phyloP scores from a whole-genome alignment of 306 rosid genomes.

The Dalbergia cochinchinensis region DNA sequence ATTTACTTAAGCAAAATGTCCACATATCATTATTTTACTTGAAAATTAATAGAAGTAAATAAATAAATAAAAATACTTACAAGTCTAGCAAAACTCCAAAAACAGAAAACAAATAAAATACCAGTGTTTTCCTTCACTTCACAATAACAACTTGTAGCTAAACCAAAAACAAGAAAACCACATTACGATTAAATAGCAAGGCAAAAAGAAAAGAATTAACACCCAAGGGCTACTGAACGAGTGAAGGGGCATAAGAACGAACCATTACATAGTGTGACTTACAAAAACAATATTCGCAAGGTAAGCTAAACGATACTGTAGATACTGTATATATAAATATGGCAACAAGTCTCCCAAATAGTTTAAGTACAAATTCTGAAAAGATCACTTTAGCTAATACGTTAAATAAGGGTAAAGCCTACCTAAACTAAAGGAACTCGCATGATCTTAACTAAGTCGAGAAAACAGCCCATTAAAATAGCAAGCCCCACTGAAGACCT shows the following conservation, averaged over 20 bases:
- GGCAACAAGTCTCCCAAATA: conserved; percentile 22
- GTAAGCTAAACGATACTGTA: conserved; percentile 22
- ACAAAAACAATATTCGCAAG: not conserved
- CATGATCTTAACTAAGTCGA: conserved; percentile 25
- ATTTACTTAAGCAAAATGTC: no score
- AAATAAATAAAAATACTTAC: no score
- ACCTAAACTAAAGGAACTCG: conserved; percentile 39
- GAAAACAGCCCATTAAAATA: conserved; percentile 26
- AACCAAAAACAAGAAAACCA: no score
- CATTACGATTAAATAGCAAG: not conserved
- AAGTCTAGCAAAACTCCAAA: no score
- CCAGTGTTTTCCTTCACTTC: no score
- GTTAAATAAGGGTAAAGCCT: conserved; percentile 39
- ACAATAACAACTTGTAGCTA: no score
- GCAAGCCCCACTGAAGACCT: conserved; percentile 32
- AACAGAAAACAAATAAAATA: no score
- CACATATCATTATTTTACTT: no score
- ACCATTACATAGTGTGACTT: not conserved
- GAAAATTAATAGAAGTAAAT: no score
- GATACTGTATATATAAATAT: conserved; percentile 47
- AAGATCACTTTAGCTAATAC: conserved; percentile 5
- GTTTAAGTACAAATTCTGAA: conserved; percentile 41
- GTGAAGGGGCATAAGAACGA: not conserved
- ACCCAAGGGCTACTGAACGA: not conserved
- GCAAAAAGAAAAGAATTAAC: not conserved